A percentile compares a stretch with the other conserved stretches of the same genome.
Conservation (phyloP, 2,329 filamentous ascomycete genomes). For the Calonectria montana region DNA sequence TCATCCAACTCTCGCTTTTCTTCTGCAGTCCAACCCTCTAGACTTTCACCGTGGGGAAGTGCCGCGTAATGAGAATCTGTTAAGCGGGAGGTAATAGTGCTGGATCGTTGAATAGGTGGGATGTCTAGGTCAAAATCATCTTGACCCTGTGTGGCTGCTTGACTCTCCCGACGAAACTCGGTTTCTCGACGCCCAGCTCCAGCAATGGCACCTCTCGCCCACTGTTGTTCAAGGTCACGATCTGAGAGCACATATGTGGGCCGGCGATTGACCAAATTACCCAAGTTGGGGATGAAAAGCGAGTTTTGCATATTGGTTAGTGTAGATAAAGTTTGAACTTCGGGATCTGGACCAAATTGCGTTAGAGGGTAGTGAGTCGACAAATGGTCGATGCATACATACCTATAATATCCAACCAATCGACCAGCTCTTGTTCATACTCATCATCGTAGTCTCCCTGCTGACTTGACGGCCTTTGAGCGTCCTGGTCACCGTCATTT, state of each 20-base stretch:
- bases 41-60: constrained; percentile 76
- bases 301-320: constrained; percentile 93
- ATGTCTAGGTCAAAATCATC: constrained; percentile 22
- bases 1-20: constrained; percentile 85
- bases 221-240: constrained; percentile 43
- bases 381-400: constrained; percentile 10
- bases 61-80: constrained; percentile 82
- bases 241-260: constrained; percentile 81
- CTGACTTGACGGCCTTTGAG: not conserved
- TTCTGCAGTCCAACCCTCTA: constrained; percentile 80
- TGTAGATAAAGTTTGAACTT: constrained; percentile 84
- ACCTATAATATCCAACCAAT: constrained; percentile 55
- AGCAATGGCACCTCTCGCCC: constrained; percentile 36
- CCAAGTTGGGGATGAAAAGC: constrained; percentile 86
- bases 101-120: constrained; percentile 50
- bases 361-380: constrained; percentile 5
- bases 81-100: constrained; percentile 75
- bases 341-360: constrained; percentile 69
- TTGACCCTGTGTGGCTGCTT: not conserved
- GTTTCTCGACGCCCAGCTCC: constrained; percentile 11
- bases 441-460: constrained; percentile 41
- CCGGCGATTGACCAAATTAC: constrained; percentile 77
- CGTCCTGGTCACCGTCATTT: constrained; percentile 12
- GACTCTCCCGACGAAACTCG: constrained; percentile 1
- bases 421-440: constrained; percentile 53